phyloP scores from a whole-genome alignment of 495 filamentous ascomycete species.

The Daldinia vernicosa region DNA sequence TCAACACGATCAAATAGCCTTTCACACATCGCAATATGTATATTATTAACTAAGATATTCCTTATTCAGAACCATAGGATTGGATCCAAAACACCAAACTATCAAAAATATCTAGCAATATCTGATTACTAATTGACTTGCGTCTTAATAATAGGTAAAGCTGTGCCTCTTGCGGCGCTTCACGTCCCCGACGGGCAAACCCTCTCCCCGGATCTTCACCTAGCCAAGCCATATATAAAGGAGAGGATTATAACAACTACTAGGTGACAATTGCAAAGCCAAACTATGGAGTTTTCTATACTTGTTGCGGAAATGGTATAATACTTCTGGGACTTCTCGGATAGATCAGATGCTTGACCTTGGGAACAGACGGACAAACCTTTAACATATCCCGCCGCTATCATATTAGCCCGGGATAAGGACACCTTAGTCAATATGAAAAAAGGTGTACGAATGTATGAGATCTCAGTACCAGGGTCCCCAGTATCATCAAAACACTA shows the following conservation, averaged over 20 bases:
- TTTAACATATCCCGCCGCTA: not conserved
- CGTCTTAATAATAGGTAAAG: not conserved
- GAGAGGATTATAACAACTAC: not conserved
- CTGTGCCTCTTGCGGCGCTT: not conserved
- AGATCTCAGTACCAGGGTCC: not conserved
- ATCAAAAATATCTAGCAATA: not conserved
- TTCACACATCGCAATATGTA: not conserved
- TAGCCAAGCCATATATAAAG: not conserved
- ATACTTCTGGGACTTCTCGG: not conserved
- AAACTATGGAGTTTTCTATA: not conserved
- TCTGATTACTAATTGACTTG: not conserved
- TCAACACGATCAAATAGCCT: not conserved
- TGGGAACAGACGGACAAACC: not conserved
- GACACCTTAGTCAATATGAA: not conserved
- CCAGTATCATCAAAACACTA: not conserved
- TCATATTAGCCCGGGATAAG: slow-evolving; percentile 14
- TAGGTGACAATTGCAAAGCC: not conserved
- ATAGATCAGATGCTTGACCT: not conserved
- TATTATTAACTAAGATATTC: not conserved
- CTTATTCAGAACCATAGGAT: not conserved
- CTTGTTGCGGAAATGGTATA: not conserved
- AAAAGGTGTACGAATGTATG: no score
- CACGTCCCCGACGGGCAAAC: not conserved
- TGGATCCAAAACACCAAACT: not conserved
- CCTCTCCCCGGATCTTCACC: not conserved